A percentile compares a stretch with the other conserved stretches of the same genome.
phyloP scores from a whole-genome alignment of 805 yeast species.

The Candida boleticola region DNA sequence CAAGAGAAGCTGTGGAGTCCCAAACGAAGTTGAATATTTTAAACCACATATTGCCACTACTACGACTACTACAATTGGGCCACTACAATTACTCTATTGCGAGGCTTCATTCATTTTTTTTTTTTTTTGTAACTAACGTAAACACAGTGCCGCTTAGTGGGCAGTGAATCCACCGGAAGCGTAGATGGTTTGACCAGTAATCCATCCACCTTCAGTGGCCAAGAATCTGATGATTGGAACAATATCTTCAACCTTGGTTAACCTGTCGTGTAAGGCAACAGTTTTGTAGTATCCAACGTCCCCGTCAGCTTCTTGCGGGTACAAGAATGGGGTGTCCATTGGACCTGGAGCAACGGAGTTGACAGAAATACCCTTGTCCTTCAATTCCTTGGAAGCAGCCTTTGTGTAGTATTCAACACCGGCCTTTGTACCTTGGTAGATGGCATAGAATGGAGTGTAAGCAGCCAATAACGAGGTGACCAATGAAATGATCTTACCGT shows the following conservation, averaged over 20 bases:
- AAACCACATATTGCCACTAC: no score
- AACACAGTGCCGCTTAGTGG: slow-evolving; percentile 42
- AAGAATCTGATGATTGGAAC: slow-evolving; percentile 61
- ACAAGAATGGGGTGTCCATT: slow-evolving; percentile 65
- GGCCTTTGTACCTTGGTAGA: slow-evolving; percentile 58
- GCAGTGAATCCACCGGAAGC: slow-evolving; percentile 69
- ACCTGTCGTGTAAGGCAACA: slow-evolving; percentile 45
- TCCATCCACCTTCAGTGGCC: slow-evolving; percentile 66
- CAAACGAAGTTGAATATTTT: no score
- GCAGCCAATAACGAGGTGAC: slow-evolving; percentile 69
- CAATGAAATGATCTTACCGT: slow-evolving; percentile 54
- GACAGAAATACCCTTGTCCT: slow-evolving; percentile 44
- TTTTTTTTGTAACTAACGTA: no score
- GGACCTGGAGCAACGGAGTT: slow-evolving; percentile 66
- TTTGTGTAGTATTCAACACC: slow-evolving; percentile 54
- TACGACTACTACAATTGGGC: no score
- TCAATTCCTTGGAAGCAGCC: slow-evolving; percentile 54
- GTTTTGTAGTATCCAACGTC: slow-evolving; percentile 56
- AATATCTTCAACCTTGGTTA: slow-evolving; percentile 59
- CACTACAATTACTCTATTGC: no score
- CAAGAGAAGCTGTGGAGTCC: no score
- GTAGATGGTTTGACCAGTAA: slow-evolving; percentile 66
- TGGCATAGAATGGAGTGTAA: slow-evolving; percentile 50
- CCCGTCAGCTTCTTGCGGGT: slow-evolving; percentile 55
- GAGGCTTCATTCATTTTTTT: no score